Percentiles rank a stretch among this genome's conserved stretches.
These are phyloP conservation scores for Batrachochytrium dendrobatidis DNA, from an alignment of 371 early-diverging fungal genomes.

Conservation along the genomic window DNA sequence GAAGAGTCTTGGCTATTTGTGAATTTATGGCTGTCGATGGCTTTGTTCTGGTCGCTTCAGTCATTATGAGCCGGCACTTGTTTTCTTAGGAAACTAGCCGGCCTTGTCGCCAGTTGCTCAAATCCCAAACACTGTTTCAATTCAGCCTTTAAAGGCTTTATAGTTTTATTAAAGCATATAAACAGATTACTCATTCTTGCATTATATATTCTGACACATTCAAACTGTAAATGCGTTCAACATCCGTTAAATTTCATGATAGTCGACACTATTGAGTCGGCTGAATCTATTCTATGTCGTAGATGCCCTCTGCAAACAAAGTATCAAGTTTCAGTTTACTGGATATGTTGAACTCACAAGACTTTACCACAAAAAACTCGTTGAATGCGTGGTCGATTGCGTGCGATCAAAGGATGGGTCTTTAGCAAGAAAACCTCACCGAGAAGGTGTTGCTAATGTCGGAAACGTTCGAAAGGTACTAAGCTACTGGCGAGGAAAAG, in stretches of 20 bases:
- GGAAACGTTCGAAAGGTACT: not conserved
- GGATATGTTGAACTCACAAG: not conserved
- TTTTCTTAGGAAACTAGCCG: too few species aligned
- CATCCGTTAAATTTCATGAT: too few species aligned
- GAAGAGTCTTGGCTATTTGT: too few species aligned
- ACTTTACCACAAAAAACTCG: not conserved
- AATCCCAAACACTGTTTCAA: too few species aligned
- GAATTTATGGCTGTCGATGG: not conserved
- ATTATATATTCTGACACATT: too few species aligned
- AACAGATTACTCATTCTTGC: too few species aligned
- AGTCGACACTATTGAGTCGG: not conserved
- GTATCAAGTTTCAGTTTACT: not conserved
- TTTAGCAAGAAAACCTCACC: not conserved
- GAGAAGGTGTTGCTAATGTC: constrained; percentile 1
- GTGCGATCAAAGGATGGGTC: not conserved
- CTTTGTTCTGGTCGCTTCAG: not conserved
- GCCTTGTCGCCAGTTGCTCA: too few species aligned
- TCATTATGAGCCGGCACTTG: not conserved
- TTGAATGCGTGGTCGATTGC: not conserved
- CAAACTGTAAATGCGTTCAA: too few species aligned
- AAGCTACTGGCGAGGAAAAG: not conserved
- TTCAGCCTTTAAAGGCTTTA: too few species aligned
- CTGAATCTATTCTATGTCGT: constrained; percentile 1
- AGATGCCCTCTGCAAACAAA: not conserved
- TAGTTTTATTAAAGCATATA: too few species aligned